These are phyloP conservation scores for Ceratocystis colombiana DNA, from an alignment of 2,329 filamentous ascomycete species.

Conservation along the genomic window DNA sequence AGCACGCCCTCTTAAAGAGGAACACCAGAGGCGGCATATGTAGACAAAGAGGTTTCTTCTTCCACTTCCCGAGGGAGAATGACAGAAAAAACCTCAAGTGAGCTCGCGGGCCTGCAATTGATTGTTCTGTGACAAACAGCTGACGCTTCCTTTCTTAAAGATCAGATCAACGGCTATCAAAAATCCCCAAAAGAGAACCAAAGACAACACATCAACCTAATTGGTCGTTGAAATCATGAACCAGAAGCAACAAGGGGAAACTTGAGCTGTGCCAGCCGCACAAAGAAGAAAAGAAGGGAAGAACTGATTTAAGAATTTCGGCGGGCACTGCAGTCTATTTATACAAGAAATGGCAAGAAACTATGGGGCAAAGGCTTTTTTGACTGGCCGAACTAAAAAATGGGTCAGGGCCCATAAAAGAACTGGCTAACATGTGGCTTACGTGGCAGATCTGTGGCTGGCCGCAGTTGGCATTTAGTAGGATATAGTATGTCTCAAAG, in stretches of 20 bases:
- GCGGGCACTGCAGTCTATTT: slow-evolving; percentile 14
- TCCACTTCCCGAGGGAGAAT: neutral
- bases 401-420: neutral
- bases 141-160: slow-evolving; percentile 25
- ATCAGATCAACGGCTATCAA: neutral
- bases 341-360: neutral
- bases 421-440: neutral
- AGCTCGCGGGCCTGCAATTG: slow-evolving; percentile 27
- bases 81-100: slow-evolving; percentile 12
- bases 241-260: slow-evolving; percentile 27
- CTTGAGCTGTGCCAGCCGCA: slow-evolving; percentile 26
- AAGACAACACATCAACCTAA: neutral
- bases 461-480: neutral
- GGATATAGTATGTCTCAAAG: neutral
- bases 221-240: slow-evolving; percentile 19
- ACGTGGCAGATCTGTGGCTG: slow-evolving; percentile 1
- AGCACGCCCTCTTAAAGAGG: slow-evolving; percentile 17
- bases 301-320: neutral
- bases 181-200: neutral
- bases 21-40: slow-evolving; percentile 22
- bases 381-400: neutral
- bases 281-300: slow-evolving; percentile 24
- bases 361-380: slow-evolving; percentile 11
- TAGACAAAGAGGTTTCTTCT: slow-evolving; percentile 20
- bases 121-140: slow-evolving; percentile 26